These are phyloP conservation scores for Pezicula radicicola DNA, from an alignment of 2,329 filamentous ascomycete genomes.

Conservation along the genomic window DNA sequence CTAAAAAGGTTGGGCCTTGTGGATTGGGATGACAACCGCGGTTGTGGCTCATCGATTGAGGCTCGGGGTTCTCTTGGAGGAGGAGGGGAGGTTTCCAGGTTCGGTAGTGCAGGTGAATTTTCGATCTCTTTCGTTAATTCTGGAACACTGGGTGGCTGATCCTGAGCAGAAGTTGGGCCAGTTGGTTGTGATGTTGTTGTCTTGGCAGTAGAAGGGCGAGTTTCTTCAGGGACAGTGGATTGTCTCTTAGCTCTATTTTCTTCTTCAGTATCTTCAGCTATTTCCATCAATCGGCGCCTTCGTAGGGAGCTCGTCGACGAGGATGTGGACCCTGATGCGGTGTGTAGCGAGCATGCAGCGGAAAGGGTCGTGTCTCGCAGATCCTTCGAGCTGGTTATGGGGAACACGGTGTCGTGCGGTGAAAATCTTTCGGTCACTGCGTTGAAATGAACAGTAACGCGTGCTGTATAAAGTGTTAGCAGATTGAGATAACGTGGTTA, in stretches of 20 bases:
- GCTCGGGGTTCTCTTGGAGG: constrained; percentile 20
- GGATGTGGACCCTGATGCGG: constrained; percentile 79
- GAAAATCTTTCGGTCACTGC: constrained; percentile 70
- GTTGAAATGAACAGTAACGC: constrained; percentile 72
- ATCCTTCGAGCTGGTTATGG: constrained; percentile 71
- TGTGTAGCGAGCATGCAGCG: constrained; percentile 83
- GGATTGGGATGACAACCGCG: constrained; percentile 44
- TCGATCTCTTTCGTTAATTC: constrained; percentile 8
- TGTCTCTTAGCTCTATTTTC: constrained; percentile 56
- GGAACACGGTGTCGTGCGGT: constrained; percentile 82
- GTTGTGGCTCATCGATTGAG: constrained; percentile 15
- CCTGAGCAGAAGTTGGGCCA: constrained; percentile 9
- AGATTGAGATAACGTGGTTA: constrained; percentile 19
- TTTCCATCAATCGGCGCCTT: constrained; percentile 79
- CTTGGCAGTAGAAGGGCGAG: constrained; percentile 22
- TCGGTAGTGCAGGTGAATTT: not conserved
- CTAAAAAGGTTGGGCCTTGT: constrained; percentile 48
- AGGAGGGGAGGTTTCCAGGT: constrained; percentile 26
- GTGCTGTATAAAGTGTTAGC: constrained; percentile 52
- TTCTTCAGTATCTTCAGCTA: constrained; percentile 86
- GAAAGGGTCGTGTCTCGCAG: constrained; percentile 86
- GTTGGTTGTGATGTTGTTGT: constrained; percentile 9
- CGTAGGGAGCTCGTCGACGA: constrained; percentile 81
- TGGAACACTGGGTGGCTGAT: constrained; percentile 9
- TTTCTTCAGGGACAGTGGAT: constrained; percentile 48